Percentiles rank a stretch among this genome's conserved stretches.
Evolutionary conservation across 345 rosid species (phyloP).

Genomic region (Salix udensis): DNA sequence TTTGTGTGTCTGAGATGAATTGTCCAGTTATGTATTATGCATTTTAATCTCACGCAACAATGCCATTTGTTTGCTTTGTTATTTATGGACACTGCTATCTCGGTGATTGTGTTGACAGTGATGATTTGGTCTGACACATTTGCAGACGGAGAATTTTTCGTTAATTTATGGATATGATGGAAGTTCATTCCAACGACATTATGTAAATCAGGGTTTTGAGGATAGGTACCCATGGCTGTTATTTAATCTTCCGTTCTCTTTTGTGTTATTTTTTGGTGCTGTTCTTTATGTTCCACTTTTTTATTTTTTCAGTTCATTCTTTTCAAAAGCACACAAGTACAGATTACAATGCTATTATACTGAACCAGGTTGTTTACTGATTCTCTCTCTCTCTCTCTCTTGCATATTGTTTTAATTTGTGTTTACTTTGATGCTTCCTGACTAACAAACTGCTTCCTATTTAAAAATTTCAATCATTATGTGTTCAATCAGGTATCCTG

Average conservation of each 20-base stretch:
- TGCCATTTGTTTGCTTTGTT: not conserved
- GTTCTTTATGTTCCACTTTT: not conserved
- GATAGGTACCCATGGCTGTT: constrained; percentile 39
- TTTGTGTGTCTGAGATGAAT: constrained; percentile 22
- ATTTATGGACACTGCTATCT: not conserved
- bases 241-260: not conserved
- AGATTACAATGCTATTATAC: constrained; percentile 68
- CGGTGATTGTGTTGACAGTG: constrained; percentile 1
- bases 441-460: not conserved
- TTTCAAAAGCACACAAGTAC: constrained; percentile 66
- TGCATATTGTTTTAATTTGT: not conserved
- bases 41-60: not conserved
- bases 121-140: constrained; percentile 6
- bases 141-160: constrained; percentile 67
- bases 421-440: not conserved
- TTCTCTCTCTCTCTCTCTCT: constrained; percentile 26
- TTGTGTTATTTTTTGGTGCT: not conserved
- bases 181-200: constrained; percentile 55
- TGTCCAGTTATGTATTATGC: not conserved
- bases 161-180: constrained; percentile 68
- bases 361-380: constrained; percentile 49
- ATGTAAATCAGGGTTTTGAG: constrained; percentile 33
- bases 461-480: constrained; percentile 22
- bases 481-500: constrained; percentile 51
- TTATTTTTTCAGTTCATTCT: constrained; percentile 47